These are phyloP conservation scores for Plantago coronopus DNA, from an alignment of 305 asterid species.

Conservation along the genomic window DNA sequence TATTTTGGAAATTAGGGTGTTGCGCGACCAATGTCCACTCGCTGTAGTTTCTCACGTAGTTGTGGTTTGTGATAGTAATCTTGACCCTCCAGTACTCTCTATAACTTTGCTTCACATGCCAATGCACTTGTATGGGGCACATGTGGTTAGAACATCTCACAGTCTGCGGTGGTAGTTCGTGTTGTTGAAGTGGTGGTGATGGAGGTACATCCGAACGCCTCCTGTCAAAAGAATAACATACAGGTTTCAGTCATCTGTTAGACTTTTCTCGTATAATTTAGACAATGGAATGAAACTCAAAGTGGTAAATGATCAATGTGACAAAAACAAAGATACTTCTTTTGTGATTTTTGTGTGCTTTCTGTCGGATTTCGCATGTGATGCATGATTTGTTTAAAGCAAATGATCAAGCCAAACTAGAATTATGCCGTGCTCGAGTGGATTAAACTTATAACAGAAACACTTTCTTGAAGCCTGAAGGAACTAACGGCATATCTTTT, in stretches of 20 bases:
- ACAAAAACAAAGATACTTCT: not conserved
- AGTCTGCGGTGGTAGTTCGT: constrained; percentile 39
- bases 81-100: constrained; percentile 76
- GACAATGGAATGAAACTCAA: not conserved
- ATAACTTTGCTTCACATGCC: constrained; percentile 75
- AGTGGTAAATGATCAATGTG: too few species aligned
- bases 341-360: not conserved
- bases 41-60: constrained; percentile 50
- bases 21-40: constrained; percentile 66
- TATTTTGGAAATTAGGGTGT: constrained; percentile 64
- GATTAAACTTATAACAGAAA: too few species aligned
- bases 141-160: constrained; percentile 55
- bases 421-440: not conserved
- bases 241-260: not conserved
- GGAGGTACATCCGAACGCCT: constrained; percentile 49
- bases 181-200: constrained; percentile 31
- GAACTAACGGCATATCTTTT: not conserved
- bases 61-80: constrained; percentile 54
- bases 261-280: too few species aligned
- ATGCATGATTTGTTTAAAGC: not conserved
- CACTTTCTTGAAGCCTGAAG: not conserved
- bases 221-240: not conserved
- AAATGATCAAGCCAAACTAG: not conserved
- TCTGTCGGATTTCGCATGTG: not conserved
- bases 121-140: constrained; percentile 81